phyloP scores from a whole-genome alignment of 2,329 filamentous ascomycete species.

The Aspergillus glaucus region DNA sequence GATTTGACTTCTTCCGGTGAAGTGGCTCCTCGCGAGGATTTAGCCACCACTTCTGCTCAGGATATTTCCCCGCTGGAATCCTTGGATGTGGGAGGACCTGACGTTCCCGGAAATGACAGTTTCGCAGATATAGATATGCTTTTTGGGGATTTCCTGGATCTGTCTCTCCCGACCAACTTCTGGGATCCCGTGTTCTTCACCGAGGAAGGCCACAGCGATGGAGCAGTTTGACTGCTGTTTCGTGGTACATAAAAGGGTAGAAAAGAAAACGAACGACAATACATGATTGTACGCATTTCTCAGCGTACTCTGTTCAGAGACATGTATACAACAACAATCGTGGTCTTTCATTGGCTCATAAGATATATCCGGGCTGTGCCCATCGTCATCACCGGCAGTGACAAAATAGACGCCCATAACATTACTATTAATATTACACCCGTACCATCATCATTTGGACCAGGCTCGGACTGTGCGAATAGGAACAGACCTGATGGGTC shows the following conservation, averaged over 20 bases:
- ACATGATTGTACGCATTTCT: no score
- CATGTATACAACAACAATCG: neutral
- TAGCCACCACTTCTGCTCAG: neutral
- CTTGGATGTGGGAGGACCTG: slow-evolving; percentile 38
- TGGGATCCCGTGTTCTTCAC: slow-evolving; percentile 30
- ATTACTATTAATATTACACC: no score
- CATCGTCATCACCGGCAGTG: slow-evolving; percentile 5
- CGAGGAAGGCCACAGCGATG: slow-evolving; percentile 1
- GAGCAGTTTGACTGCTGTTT: neutral
- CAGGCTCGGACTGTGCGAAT: neutral
- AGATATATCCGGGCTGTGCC: neutral
- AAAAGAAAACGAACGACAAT: no score
- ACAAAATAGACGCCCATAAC: neutral
- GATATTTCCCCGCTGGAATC: slow-evolving; percentile 16
- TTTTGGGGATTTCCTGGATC: slow-evolving; percentile 31
- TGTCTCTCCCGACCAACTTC: slow-evolving; percentile 31
- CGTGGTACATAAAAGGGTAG: no score
- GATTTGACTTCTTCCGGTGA: neutral
- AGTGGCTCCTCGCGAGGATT: neutral
- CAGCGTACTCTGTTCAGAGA: no score
- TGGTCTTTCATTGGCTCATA: neutral
- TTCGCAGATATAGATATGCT: slow-evolving; percentile 31
- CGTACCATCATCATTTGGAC: neutral
- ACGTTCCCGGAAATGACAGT: slow-evolving; percentile 33
- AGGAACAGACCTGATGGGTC: no score